Conservation (phyloP, 768 basidiomycete species). For the Tricholoma saponaceum region DNA sequence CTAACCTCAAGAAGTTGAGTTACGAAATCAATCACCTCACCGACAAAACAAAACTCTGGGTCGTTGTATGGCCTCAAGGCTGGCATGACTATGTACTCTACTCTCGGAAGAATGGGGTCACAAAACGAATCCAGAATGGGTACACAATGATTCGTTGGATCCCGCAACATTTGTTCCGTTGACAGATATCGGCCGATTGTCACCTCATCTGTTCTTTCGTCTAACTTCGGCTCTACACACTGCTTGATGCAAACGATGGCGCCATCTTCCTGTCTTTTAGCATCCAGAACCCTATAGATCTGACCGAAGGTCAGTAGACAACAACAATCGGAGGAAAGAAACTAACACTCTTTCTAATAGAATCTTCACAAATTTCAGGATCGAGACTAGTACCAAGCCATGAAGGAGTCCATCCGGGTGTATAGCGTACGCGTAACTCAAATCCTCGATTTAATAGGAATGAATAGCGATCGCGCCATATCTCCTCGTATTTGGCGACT, state of each 20-base stretch:
- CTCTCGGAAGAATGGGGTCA: slow-evolving; percentile 10
- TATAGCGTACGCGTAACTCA: slow-evolving; percentile 23
- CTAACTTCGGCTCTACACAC: neutral
- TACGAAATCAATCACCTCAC: slow-evolving; percentile 28
- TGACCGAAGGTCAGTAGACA: neutral
- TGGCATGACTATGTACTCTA: slow-evolving; percentile 29
- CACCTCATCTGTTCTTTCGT: slow-evolving; percentile 1
- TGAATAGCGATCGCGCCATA: slow-evolving; percentile 20
- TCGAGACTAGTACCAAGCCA: slow-evolving; percentile 17
- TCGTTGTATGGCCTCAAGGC: slow-evolving; percentile 33
- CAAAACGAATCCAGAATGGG: slow-evolving; percentile 2
- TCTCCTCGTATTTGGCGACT: neutral
- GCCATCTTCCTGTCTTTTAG: slow-evolving; percentile 1
- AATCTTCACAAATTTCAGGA: slow-evolving; percentile 2
- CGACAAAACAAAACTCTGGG: slow-evolving; percentile 23
- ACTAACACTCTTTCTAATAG: slow-evolving; percentile 1
- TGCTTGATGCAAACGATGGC: slow-evolving; percentile 8
- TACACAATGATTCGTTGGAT: neutral
- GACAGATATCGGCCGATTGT: slow-evolving; percentile 10
- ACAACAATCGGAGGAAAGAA: too few species aligned
- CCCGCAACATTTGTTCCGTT: slow-evolving; percentile 1
- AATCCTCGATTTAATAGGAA: slow-evolving; percentile 23
- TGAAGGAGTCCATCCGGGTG: slow-evolving; percentile 24
- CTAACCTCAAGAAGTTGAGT: slow-evolving; percentile 20
- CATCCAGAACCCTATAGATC: slow-evolving; percentile 9